These are phyloP conservation scores for Paecilomyces dactylethromorphus DNA, from an alignment of 2,329 filamentous ascomycete species.

Conservation along the genomic window DNA sequence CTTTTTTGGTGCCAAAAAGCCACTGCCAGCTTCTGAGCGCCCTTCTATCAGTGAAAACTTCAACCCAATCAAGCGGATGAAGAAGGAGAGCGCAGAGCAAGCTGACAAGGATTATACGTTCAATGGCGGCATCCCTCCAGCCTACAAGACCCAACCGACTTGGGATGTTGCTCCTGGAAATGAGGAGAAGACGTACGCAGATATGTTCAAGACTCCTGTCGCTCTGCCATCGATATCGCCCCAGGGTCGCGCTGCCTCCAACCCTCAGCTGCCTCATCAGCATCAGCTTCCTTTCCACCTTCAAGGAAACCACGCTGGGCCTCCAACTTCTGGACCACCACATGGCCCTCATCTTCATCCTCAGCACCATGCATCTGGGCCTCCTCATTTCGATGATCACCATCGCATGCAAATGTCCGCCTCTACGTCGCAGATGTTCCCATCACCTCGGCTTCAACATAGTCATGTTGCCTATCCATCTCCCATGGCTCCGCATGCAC, in stretches of 20 bases:
- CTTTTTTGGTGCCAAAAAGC: slow-evolving; percentile 67
- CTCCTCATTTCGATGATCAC: slow-evolving; percentile 70
- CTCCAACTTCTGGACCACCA: slow-evolving; percentile 64
- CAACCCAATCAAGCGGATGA: slow-evolving; percentile 63
- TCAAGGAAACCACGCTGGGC: slow-evolving; percentile 62
- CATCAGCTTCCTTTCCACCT: slow-evolving; percentile 80
- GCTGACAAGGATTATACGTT: slow-evolving; percentile 59
- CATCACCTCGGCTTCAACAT: slow-evolving; percentile 71
- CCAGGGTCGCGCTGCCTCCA: slow-evolving; percentile 55
- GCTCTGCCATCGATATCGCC: slow-evolving; percentile 59
- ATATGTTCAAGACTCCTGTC: slow-evolving; percentile 68
- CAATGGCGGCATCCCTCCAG: slow-evolving; percentile 76
- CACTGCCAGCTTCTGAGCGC: slow-evolving; percentile 52
- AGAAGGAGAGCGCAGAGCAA: slow-evolving; percentile 54
- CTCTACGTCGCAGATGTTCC: slow-evolving; percentile 75
- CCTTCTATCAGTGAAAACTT: slow-evolving; percentile 51
- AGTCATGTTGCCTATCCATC: slow-evolving; percentile 62
- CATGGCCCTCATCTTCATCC: slow-evolving; percentile 71
- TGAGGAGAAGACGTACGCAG: slow-evolving; percentile 68
- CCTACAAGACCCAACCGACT: slow-evolving; percentile 76
- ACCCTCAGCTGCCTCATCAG: slow-evolving; percentile 70
- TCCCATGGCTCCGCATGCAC: slow-evolving; percentile 61
- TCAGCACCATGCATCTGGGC: slow-evolving; percentile 61
- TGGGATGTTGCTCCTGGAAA: slow-evolving; percentile 71
- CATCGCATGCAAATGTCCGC: slow-evolving; percentile 82